These are phyloP conservation scores for Fusarium albidum DNA, from an alignment of 2,329 filamentous ascomycete genomes.

Conservation along the genomic window DNA sequence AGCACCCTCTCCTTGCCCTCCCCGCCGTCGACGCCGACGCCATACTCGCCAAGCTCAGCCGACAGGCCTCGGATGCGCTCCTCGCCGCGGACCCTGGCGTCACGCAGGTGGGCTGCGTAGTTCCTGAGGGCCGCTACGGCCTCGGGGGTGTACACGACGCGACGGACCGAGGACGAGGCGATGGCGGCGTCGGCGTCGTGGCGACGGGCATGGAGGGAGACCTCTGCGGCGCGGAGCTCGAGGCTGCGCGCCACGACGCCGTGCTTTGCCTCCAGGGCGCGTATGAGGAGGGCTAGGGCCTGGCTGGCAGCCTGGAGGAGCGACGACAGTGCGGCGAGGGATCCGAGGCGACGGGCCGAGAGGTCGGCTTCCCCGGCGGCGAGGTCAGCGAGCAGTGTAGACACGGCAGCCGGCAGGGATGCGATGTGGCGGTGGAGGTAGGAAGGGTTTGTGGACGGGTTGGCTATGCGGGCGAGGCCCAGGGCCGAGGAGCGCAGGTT, in stretches of 20 bases:
- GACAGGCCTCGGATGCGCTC: constrained; percentile 53
- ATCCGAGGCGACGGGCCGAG: constrained; percentile 48
- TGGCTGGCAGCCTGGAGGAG: constrained; percentile 53
- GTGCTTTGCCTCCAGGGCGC: constrained; percentile 63
- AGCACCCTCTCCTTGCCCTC: constrained; percentile 57
- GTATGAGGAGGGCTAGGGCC: constrained; percentile 54
- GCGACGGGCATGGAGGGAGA: constrained; percentile 53
- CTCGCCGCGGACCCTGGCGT: constrained; percentile 55
- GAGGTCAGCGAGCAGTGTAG: constrained; percentile 47
- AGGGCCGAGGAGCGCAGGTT: constrained; percentile 59
- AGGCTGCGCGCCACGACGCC: constrained; percentile 59
- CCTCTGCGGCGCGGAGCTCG: constrained; percentile 58
- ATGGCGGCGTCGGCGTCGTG: constrained; percentile 50
- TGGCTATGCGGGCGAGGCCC: constrained; percentile 56
- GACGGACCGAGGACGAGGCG: constrained; percentile 46
- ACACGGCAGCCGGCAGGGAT: constrained; percentile 52
- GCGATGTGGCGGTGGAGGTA: constrained; percentile 67
- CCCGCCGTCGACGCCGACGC: constrained; percentile 49
- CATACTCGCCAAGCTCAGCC: constrained; percentile 59
- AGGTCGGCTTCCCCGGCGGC: constrained; percentile 45
- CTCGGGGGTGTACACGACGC: constrained; percentile 56
- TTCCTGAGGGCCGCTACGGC: constrained; percentile 52
- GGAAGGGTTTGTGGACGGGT: constrained; percentile 61
- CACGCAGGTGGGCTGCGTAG: constrained; percentile 59
- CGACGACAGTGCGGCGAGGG: constrained; percentile 46